Evolutionary conservation across 371 early-diverging fungal genomes (phyloP).

Genomic region (Lichtheimia corymbifera): DNA sequence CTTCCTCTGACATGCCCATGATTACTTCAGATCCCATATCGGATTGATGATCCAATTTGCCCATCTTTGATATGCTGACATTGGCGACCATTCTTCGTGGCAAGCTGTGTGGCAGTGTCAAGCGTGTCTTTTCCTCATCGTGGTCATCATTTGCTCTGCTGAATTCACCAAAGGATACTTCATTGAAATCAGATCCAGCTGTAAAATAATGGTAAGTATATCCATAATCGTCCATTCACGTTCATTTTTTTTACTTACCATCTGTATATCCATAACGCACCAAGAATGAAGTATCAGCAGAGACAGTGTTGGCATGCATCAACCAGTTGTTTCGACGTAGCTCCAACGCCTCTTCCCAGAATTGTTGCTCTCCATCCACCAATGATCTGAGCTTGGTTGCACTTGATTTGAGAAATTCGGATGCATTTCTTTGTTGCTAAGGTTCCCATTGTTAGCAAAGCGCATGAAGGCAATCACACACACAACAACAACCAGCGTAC

Average conservation of each 20-base stretch:
- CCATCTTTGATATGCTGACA: slow-evolving; percentile 10
- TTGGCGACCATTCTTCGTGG: slow-evolving; percentile 15
- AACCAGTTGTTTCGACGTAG: slow-evolving; percentile 68
- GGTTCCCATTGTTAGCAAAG: neutral
- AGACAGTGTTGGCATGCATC: slow-evolving; percentile 51
- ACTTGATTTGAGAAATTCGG: slow-evolving; percentile 56
- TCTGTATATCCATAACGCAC: slow-evolving; percentile 65
- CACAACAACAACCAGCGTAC: slow-evolving; percentile 10
- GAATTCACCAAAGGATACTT: slow-evolving; percentile 35
- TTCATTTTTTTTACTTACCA: slow-evolving; percentile 30
- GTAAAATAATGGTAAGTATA: neutral
- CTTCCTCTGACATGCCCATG: slow-evolving; percentile 17
- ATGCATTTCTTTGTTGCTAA: slow-evolving; percentile 63
- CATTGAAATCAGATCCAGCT: slow-evolving; percentile 48
- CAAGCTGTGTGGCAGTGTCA: slow-evolving; percentile 23
- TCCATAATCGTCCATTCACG: too few species aligned
- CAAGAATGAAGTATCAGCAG: slow-evolving; percentile 31
- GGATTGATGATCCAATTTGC: slow-evolving; percentile 10
- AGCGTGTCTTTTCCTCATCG: slow-evolving; percentile 13
- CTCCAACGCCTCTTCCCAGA: slow-evolving; percentile 71
- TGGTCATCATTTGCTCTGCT: slow-evolving; percentile 24
- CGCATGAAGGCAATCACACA: neutral
- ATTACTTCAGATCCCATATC: slow-evolving; percentile 16
- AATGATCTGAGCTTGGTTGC: slow-evolving; percentile 50
- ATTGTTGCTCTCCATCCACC: slow-evolving; percentile 60